These are phyloP conservation scores for Mytilinidion resinicola DNA, from an alignment of 495 filamentous ascomycete species.

Conservation along the genomic window DNA sequence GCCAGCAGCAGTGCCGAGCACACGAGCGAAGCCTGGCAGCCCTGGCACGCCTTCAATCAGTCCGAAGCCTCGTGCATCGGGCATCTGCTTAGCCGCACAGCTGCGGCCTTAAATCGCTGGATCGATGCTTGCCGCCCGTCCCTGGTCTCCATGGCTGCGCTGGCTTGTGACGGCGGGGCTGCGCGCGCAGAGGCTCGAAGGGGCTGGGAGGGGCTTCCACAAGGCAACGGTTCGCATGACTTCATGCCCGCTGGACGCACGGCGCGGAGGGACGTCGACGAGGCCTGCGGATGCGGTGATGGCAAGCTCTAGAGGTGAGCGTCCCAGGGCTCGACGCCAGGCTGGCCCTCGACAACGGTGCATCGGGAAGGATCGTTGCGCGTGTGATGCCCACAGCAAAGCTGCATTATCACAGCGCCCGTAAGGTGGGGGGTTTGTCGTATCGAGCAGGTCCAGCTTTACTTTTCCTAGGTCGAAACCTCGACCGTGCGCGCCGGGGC, in stretches of 20 bases:
- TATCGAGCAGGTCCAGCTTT: neutral
- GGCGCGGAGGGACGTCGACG: neutral
- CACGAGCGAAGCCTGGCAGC: neutral
- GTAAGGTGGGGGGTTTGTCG: neutral
- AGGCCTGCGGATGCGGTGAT: neutral
- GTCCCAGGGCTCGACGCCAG: neutral
- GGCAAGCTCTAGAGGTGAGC: neutral
- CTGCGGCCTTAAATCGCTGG: neutral
- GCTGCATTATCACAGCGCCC: conserved; percentile 1
- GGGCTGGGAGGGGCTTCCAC: neutral
- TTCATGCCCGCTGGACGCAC: neutral
- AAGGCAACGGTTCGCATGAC: too few relatives aligned
- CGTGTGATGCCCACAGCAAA: neutral
- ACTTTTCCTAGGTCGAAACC: neutral
- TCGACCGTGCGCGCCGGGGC: too few relatives aligned
- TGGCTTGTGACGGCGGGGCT: neutral
- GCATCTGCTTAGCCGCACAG: conserved; percentile 1
- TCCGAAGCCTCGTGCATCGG: neutral
- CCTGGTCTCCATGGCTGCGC: neutral
- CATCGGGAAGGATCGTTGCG: neutral
- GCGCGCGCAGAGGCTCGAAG: neutral
- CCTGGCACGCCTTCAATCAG: too few relatives aligned
- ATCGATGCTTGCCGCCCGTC: neutral
- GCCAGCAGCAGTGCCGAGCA: neutral
- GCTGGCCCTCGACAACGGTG: neutral